Evolutionary conservation across 169 alveolate genomes (phyloP), one percentile per base, ranked within the genome.

Genomic region (Eimeria praecox): DNA sequence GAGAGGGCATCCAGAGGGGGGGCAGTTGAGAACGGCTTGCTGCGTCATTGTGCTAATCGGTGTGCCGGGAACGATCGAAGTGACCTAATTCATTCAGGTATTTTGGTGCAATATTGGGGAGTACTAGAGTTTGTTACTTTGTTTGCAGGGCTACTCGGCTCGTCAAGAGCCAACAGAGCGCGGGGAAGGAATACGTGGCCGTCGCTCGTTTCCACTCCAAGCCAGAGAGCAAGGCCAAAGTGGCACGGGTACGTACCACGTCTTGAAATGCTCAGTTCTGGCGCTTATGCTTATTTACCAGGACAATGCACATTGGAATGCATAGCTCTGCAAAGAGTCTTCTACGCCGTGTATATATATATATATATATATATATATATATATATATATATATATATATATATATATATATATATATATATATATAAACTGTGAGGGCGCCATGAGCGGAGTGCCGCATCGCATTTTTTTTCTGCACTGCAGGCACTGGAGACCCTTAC

Each of bases 181-280:
- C 99, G 40, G 99, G 99, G 83, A 99, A 99, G 97, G 99, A 99
- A 97, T 99, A 99, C 98, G 99, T 99, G 49, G 99, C 99, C 77
- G 98, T 99, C 90, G 99, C 99, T 49, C 98, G 99, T 96, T 98
- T 99, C 97, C 99, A 99, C 97, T 97, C 99, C 73, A 97, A 98
- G 62, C 99, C 98, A 54, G 99, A 98, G 78, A 97, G 98, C 97
- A 96, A 83, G 38, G 95, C 97, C 38, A 92, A 91, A 46, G 91
- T 96, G 52, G 95, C 91, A n/a, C 95, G 95, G 52, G 96, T 95
- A 24, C 71, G 96, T 18, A 33, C 44, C 3, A 44, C 30, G 33
- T 20, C 95, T 33, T 54, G 88, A 24, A 69, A 86, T 30, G 95
- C 91, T 85, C 54, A 10, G 85, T 95, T 97, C 9, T 97, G 95